Evolutionary conservation across 257 asterid genomes (phyloP).

Genomic region (Solanum megistacrolobum): DNA sequence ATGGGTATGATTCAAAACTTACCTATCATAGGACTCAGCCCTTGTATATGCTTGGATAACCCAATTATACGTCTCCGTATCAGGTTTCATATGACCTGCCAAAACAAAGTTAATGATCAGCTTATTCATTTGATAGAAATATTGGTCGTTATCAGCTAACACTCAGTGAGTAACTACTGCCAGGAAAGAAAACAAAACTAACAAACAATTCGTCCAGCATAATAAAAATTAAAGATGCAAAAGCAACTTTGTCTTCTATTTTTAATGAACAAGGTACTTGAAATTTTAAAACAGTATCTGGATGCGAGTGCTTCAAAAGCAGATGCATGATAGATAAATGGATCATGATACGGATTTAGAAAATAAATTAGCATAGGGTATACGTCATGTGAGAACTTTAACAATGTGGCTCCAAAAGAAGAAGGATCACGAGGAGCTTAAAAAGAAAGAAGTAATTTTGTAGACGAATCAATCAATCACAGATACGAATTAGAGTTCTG

Average conservation of each 20-base stretch:
- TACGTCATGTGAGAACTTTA: neutral
- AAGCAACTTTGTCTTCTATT: neutral
- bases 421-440: neutral
- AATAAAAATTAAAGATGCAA: neutral
- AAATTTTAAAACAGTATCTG: neutral
- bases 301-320: neutral
- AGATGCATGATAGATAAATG: neutral
- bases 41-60: constrained; percentile 98
- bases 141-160: neutral
- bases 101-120: constrained; percentile 22
- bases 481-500: neutral
- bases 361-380: neutral
- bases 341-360: neutral
- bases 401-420: neutral
- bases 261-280: neutral
- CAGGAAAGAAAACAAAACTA: neutral
- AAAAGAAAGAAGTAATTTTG: neutral
- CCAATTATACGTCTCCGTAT: constrained; percentile 97
- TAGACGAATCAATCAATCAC: neutral
- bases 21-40: constrained; percentile 98
- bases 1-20: constrained; percentile 1
- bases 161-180: neutral
- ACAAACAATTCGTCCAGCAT: neutral
- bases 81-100: constrained; percentile 87
- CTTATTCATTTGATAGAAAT: neutral